Percentiles rank a stretch among this genome's conserved stretches.
Evolutionary conservation across 1,139 yeast genomes (phyloP).

Genomic region (Pichiaceae sp.): DNA sequence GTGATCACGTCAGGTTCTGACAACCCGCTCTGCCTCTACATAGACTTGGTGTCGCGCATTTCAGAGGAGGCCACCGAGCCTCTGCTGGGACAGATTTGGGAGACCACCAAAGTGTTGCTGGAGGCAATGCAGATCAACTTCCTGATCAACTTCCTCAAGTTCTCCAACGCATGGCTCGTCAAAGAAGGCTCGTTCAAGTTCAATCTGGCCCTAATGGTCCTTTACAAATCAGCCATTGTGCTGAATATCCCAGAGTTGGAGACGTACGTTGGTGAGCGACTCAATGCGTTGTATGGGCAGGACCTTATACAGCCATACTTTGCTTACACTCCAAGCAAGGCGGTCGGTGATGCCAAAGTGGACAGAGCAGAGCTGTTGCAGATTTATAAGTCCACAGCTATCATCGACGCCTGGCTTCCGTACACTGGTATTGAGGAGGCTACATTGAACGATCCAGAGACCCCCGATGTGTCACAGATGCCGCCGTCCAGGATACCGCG

Average conservation of each 20-base stretch:
- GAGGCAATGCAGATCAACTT: conserved; percentile 16
- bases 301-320: conserved; percentile 1
- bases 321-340: background rate
- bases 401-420: conserved; percentile 1
- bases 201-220: conserved; percentile 2
- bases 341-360: background rate
- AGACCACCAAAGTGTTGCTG: conserved; percentile 9
- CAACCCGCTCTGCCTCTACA: conserved; percentile 20
- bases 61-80: conserved; percentile 6
- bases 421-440: background rate
- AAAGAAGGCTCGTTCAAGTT: conserved; percentile 2
- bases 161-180: conserved; percentile 16
- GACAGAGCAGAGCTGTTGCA: background rate
- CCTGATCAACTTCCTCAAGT: conserved; percentile 16
- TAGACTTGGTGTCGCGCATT: conserved; percentile 16
- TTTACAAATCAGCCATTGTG: background rate
- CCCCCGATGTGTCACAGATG: background rate
- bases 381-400: background rate
- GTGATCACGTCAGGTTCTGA: conserved; percentile 22
- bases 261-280: background rate
- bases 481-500: conserved; percentile 1
- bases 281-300: background rate
- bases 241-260: background rate
- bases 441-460: background rate
- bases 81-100: conserved; percentile 10